Evolutionary conservation across 768 basidiomycete genomes (phyloP), one percentile per base, ranked within the genome.

Genomic region (Royoungia palumana): DNA sequence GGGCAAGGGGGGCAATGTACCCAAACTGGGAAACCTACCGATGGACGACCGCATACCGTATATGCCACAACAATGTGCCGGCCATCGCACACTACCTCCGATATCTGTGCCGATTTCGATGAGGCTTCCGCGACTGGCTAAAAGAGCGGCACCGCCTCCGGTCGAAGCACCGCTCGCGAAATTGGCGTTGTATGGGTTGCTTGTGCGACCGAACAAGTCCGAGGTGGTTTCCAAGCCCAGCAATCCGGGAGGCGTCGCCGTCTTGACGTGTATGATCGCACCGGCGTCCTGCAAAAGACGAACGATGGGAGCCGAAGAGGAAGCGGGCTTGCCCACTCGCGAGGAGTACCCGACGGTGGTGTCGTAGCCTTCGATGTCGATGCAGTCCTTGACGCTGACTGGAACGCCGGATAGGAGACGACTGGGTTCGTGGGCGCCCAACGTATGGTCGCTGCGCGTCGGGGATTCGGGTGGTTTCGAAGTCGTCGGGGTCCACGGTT

Each of bases 41-140:
- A 57, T 40, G 11, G 71, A 68, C 4, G 71, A 65, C 27, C 71
- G 71, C 57, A 77, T 63, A 16, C 68, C 59, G 51, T 76, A 78
- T 17, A 78, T 38, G 4, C 78, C 79, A 55, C 74, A 76, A 40
- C 67, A 74, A 11, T 74, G 71, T 2, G 78, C 70, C 2, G 79
- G 79, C 44, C 75, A 70, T 40, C 79, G 69, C 13, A 73, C 64
- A 17, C 75, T 76, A 6, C 80, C 80, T 1, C 77, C 78, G 16
- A 79, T 58, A 51, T 80, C 79, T 6, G 76, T 73, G 7, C 73
- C 68, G 25, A 79, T 65, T 40, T 77, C 78, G 48, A 80, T 60
- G 17, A 71, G 61, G 20, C 66, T 64, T 9, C 78, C 78, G 11
- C 70, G 69, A 30, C 65, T 60, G 0, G 78, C 78, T 4, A 80